Evolutionary conservation across 495 filamentous ascomycete genomes (phyloP).

Genomic region (Lophiostoma macrostomum): DNA sequence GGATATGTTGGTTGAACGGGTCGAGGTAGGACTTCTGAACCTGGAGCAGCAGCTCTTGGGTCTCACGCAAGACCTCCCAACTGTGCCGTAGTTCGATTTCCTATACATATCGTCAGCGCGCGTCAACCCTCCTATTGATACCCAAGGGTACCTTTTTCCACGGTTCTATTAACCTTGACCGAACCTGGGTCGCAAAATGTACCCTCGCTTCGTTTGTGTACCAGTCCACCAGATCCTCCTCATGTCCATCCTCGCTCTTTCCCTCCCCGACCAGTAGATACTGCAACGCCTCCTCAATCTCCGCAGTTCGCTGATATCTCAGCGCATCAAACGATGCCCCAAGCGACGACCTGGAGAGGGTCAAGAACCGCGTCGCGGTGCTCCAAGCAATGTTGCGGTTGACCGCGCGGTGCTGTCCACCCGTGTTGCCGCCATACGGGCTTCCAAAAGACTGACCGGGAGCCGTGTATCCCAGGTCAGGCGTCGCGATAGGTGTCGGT

Average conservation of each 20-base stretch:
- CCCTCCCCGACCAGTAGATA: constrained; percentile 31
- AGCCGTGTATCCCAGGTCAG: constrained; percentile 37
- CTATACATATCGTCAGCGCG: constrained; percentile 12
- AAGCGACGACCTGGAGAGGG: constrained; percentile 4
- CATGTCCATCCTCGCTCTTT: constrained; percentile 11
- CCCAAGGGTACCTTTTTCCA: constrained; percentile 23
- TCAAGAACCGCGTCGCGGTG: constrained; percentile 38
- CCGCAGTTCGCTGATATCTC: constrained; percentile 5
- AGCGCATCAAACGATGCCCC: background rate
- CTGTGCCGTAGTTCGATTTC: constrained; percentile 18
- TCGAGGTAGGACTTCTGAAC: constrained; percentile 22
- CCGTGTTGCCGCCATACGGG: constrained; percentile 15
- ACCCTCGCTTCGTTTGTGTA: constrained; percentile 28
- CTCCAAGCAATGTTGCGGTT: constrained; percentile 41
- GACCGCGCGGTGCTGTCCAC: constrained; percentile 24
- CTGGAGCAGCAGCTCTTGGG: constrained; percentile 23
- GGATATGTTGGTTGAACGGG: constrained; percentile 29
- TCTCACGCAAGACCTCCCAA: constrained; percentile 23
- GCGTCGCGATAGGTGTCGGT: constrained; percentile 41
- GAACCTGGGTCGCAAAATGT: constrained; percentile 23
- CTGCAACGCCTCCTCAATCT: constrained; percentile 23
- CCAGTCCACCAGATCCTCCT: constrained; percentile 32
- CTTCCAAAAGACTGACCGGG: constrained; percentile 39
- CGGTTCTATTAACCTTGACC: constrained; percentile 11
- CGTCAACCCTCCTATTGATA: background rate